Evolutionary conservation across 2,329 filamentous ascomycete genomes (phyloP).

Genomic region (Tolypocladium inflatum): DNA sequence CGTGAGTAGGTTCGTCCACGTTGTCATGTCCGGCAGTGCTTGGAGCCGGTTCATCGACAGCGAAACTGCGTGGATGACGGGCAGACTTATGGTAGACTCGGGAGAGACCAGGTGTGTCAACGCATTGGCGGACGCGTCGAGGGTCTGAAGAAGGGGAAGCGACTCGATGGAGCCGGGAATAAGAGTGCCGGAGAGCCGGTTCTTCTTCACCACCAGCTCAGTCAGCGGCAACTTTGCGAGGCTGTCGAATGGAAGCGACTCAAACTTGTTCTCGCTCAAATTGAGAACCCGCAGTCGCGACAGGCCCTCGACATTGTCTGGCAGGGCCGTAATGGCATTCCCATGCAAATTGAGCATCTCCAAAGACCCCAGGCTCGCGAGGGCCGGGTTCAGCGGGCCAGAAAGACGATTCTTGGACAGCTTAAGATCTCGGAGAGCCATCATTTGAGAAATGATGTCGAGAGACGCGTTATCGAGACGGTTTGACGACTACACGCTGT

Average conservation of each 20-base stretch:
- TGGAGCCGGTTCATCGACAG: constrained; percentile 75
- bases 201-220: constrained; percentile 68
- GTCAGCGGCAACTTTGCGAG: constrained; percentile 60
- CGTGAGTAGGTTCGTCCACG: constrained; percentile 64
- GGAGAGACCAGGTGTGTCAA: constrained; percentile 44
- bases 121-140: constrained; percentile 73
- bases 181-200: constrained; percentile 64
- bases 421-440: constrained; percentile 66
- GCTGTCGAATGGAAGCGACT: constrained; percentile 58
- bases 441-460: constrained; percentile 64
- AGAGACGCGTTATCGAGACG: constrained; percentile 64
- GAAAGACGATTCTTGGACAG: constrained; percentile 68
- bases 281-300: constrained; percentile 66
- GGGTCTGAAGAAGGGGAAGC: constrained; percentile 56
- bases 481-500: constrained; percentile 59
- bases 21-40: constrained; percentile 60
- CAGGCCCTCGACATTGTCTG: constrained; percentile 57
- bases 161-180: constrained; percentile 52
- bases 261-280: constrained; percentile 69
- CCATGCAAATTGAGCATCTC: constrained; percentile 74
- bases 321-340: constrained; percentile 68
- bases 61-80: constrained; percentile 62
- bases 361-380: constrained; percentile 57
- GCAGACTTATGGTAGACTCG: constrained; percentile 46
- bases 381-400: constrained; percentile 54